Percentiles rank a stretch among this genome's conserved stretches.
Evolutionary conservation across 495 filamentous ascomycete genomes (phyloP).

Genomic region (Cudoniella acicularis): DNA sequence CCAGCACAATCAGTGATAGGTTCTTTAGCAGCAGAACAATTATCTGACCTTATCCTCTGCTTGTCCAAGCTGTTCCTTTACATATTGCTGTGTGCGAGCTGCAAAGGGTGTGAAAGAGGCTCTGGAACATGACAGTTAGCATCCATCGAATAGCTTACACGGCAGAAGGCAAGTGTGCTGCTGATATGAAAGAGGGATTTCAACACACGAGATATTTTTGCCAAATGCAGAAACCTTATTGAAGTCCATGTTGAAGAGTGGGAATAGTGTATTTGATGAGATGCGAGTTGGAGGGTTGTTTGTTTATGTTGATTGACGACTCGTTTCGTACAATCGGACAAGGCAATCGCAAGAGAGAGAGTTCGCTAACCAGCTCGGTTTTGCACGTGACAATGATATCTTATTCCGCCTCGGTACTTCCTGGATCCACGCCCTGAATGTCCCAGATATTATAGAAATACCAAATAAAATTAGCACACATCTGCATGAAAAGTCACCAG

Average conservation of each 20-base stretch:
- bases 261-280: conserved; percentile 8
- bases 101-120: conserved; percentile 83
- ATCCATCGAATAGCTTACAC: conserved; percentile 12
- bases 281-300: not conserved
- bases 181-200: conserved; percentile 4
- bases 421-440: too few species aligned
- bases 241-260: conserved; percentile 35
- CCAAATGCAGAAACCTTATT: conserved; percentile 48
- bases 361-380: not conserved
- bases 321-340: not conserved
- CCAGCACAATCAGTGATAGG: not conserved
- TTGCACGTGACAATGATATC: not conserved
- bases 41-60: conserved; percentile 80
- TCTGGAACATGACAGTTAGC: conserved; percentile 32
- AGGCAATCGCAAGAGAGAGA: not conserved
- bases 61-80: conserved; percentile 94
- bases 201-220: conserved; percentile 65
- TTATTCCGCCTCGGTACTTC: too few species aligned
- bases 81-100: conserved; percentile 89
- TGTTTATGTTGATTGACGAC: conserved; percentile 6
- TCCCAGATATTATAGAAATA: too few species aligned
- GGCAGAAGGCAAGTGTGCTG: conserved; percentile 12
- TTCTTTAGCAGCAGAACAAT: not conserved
- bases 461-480: too few species aligned
- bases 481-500: too few species aligned